Conservation (phyloP, 176 grass and related monocot species). For the Coix lacrymajobi region DNA sequence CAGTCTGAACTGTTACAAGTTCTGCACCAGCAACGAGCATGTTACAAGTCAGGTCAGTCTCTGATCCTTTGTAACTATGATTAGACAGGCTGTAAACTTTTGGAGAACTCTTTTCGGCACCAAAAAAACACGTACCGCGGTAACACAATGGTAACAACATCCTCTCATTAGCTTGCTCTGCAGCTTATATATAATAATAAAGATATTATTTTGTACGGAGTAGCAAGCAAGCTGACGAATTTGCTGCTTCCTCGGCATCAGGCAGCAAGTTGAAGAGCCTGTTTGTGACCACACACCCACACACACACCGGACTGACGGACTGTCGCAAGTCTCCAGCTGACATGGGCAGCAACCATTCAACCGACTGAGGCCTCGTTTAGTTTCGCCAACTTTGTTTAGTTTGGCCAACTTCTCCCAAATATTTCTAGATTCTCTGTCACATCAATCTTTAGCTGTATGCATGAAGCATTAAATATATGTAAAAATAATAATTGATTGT, state of each 20-base stretch:
- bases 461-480: too few species aligned
- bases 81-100: background rate
- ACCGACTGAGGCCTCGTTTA: too few species aligned
- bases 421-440: too few species aligned
- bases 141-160: background rate
- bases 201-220: too few species aligned
- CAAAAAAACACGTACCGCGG: background rate
- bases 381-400: too few species aligned
- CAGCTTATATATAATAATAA: background rate
- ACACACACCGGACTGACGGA: background rate
- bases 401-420: too few species aligned
- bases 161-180: background rate
- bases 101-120: background rate
- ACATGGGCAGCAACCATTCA: slow-evolving; percentile 30
- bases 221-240: background rate
- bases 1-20: background rate
- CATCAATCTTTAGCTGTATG: too few species aligned
- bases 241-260: slow-evolving; percentile 10
- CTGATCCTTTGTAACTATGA: background rate
- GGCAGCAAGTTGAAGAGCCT: slow-evolving; percentile 9
- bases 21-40: background rate
- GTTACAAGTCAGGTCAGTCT: background rate
- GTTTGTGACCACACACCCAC: slow-evolving; percentile 17
- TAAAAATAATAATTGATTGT: too few species aligned
- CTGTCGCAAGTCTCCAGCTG: slow-evolving; percentile 23